Evolutionary conservation across 345 rosid genomes (phyloP).

Genomic region (Euphorbia pulcherrima): DNA sequence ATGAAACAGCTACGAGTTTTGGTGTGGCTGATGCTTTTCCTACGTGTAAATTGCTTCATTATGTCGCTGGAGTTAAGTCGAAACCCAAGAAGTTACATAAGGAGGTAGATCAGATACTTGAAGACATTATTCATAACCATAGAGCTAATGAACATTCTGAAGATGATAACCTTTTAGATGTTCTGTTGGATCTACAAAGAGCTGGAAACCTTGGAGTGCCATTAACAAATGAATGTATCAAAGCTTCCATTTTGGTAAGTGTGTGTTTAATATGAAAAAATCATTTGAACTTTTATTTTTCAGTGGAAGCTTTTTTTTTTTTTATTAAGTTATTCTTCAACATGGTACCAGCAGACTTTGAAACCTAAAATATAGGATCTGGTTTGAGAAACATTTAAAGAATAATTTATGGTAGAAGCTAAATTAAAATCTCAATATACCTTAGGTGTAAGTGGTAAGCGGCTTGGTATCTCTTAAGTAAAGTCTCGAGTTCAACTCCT

Average conservation of each 20-base stretch:
- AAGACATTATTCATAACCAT: neutral
- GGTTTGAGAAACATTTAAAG: too few relatives aligned
- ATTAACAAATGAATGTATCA: conserved; percentile 22
- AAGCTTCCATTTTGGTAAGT: conserved; percentile 34
- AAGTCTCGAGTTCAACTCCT: too few relatives aligned
- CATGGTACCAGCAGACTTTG: too few relatives aligned
- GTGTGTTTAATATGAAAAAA: too few relatives aligned
- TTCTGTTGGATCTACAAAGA: conserved; percentile 31
- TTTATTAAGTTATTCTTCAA: too few relatives aligned
- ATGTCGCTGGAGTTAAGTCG: neutral
- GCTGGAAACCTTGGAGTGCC: conserved; percentile 10
- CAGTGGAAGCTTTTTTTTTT: too few relatives aligned
- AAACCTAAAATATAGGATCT: too few relatives aligned
- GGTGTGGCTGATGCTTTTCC: conserved; percentile 14
- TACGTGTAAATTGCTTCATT: conserved; percentile 1
- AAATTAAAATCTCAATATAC: too few relatives aligned
- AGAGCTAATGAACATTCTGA: neutral
- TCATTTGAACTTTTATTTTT: too few relatives aligned
- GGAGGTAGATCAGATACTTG: conserved; percentile 3
- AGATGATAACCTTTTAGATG: conserved; percentile 22
- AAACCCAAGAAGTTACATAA: neutral
- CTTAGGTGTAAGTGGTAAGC: too few relatives aligned
- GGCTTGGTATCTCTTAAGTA: too few relatives aligned
- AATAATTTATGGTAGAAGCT: too few relatives aligned
- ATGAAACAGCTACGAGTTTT: neutral